Evolutionary conservation across 2,329 filamentous ascomycete genomes (phyloP).

Genomic region (Myriosclerotinia duriaeana): DNA sequence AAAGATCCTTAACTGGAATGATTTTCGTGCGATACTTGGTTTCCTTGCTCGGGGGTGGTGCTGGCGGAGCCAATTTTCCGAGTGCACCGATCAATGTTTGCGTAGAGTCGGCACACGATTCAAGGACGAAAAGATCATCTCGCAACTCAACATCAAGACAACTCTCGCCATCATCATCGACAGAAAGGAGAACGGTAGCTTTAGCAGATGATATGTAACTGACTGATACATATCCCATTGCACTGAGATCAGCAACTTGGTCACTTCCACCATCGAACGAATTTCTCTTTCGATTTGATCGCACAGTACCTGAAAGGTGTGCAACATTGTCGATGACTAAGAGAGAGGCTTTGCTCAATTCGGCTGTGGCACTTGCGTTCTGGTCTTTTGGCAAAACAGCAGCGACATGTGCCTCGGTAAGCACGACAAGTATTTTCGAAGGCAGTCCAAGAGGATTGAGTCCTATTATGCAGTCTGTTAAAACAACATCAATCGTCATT

Average conservation of each 20-base stretch:
- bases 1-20: slow-evolving; percentile 81
- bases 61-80: slow-evolving; percentile 79
- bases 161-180: slow-evolving; percentile 58
- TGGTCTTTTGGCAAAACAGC: slow-evolving; percentile 65
- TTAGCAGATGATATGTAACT: slow-evolving; percentile 84
- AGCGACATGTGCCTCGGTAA: slow-evolving; percentile 75
- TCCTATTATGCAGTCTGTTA: slow-evolving; percentile 79
- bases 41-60: slow-evolving; percentile 70
- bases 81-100: slow-evolving; percentile 82
- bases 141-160: slow-evolving; percentile 76
- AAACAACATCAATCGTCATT: slow-evolving; percentile 68
- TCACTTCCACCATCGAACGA: slow-evolving; percentile 42
- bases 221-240: slow-evolving; percentile 78
- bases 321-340: slow-evolving; percentile 77
- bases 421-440: slow-evolving; percentile 75
- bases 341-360: slow-evolving; percentile 77
- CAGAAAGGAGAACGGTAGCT: slow-evolving; percentile 58
- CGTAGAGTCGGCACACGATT: slow-evolving; percentile 95
- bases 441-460: slow-evolving; percentile 74
- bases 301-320: slow-evolving; percentile 40
- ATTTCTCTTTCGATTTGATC: slow-evolving; percentile 29
- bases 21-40: slow-evolving; percentile 85
- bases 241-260: slow-evolving; percentile 57
- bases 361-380: slow-evolving; percentile 61
- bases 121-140: slow-evolving; percentile 84